A percentile compares a stretch with the other conserved stretches of the same genome.
Evolutionary conservation across 78 protist genomes (phyloP).

Genomic region (Dictyostelium brefeldianum): DNA sequence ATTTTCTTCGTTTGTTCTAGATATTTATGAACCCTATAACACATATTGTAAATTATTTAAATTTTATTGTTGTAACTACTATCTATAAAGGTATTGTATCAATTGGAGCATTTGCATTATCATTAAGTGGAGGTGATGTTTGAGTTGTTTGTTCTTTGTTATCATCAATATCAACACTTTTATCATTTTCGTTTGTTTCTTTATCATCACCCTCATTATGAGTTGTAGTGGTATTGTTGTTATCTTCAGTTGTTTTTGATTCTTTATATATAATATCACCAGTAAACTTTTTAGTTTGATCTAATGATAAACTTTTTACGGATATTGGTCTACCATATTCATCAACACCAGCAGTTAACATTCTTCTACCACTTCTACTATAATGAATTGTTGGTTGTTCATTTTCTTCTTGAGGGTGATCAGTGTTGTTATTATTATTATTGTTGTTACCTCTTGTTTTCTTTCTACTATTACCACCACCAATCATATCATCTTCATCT

Average conservation of each 20-base stretch:
- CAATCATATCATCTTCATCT: background rate
- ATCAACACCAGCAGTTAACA: conserved; percentile 8
- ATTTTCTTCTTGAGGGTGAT: background rate
- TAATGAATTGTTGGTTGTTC: background rate
- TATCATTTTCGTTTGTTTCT: background rate
- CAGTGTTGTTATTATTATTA: background rate
- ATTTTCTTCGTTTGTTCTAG: too few species aligned
- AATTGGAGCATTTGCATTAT: too few species aligned
- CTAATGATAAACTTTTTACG: too few species aligned
- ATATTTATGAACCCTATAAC: too few species aligned
- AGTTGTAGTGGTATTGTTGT: background rate
- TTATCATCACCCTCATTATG: background rate
- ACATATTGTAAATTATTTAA: too few species aligned
- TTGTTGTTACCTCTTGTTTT: background rate
- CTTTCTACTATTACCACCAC: background rate
- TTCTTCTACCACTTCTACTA: conserved; percentile 57
- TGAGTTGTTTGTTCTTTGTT: too few species aligned
- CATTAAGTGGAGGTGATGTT: too few species aligned
- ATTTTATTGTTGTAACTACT: too few species aligned
- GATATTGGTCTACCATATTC: conserved; percentile 38
- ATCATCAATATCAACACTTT: background rate
- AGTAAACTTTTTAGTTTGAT: background rate
- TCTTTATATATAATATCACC: background rate
- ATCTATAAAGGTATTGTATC: too few species aligned
- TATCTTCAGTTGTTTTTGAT: background rate